Percentiles rank a stretch among this genome's conserved stretches.
Conservation (phyloP, 805 yeast genomes). For the Kodamaea leandrae region DNA sequence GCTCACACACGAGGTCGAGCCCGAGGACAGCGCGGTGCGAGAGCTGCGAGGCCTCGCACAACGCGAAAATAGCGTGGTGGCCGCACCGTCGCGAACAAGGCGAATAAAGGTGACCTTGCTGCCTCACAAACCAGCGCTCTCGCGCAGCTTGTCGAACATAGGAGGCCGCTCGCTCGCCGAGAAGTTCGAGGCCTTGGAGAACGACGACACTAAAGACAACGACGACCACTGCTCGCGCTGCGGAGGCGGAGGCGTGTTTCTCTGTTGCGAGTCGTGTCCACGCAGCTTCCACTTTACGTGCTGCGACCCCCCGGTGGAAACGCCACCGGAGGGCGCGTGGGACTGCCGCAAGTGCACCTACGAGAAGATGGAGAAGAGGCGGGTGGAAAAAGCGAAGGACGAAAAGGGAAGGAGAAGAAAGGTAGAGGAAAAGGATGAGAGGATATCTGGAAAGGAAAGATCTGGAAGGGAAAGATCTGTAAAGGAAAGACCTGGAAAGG, state of each 20-base stretch:
- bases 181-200: neutral
- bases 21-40: constrained; percentile 2
- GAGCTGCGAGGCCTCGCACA: too few species aligned
- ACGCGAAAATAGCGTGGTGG: neutral
- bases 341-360: constrained; percentile 69
- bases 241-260: constrained; percentile 81
- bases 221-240: constrained; percentile 93
- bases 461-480: neutral
- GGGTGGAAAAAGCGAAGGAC: neutral
- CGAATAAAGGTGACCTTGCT: constrained; percentile 7
- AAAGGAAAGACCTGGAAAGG: neutral
- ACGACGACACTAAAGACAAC: constrained; percentile 38
- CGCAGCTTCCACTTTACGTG: constrained; percentile 89
- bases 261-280: constrained; percentile 95
- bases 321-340: constrained; percentile 88
- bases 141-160: constrained; percentile 1
- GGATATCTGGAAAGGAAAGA: constrained; percentile 17
- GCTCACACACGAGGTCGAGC: constrained; percentile 4
- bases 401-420: neutral
- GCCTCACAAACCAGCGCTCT: constrained; percentile 4
- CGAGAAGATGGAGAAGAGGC: neutral
- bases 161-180: neutral
- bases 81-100: neutral
- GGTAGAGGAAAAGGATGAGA: constrained; percentile 9
- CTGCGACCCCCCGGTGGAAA: constrained; percentile 85